Evolutionary conservation across 805 yeast species (phyloP), one percentile per base, ranked within the genome.

Genomic region (Saturnispora quitensis): DNA sequence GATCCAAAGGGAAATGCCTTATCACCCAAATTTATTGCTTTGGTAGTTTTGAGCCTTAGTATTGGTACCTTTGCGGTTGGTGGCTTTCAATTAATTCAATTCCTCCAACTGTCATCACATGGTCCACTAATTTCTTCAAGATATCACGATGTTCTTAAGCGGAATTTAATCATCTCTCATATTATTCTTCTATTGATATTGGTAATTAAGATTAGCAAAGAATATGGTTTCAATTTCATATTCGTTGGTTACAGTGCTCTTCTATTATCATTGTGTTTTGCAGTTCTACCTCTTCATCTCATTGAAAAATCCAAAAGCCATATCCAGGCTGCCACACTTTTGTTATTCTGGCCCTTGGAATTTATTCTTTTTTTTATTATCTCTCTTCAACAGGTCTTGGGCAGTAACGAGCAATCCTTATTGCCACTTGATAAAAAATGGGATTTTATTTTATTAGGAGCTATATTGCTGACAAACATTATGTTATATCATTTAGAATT

Each of bases 201-300:
- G 53, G 33, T 50, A 48, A 18, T 49, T 20, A 44, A 36, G 45
- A 48, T 45, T 22, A 48, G 36, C 8, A 47, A 48, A 8, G 31
- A 8, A 42, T 42, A 33, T 34, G 27, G 6, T 34, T 46, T 3
- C 15, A 24, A 38, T 45, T 56, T 48, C 31, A 51, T 53, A 38
- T 28, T 45, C 9, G 27, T 48, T 13, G 50, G 55, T 4, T 65
- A 59, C 45, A 34, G 48, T 2, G 15, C 53, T 1, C 48, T 51
- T 18, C 18, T 63, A 0, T 18, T 56, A 8, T 53, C 59, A 1
- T 43, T 64, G 4, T 17, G 57, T 3, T 46, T 59, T 2, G 51
- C 72, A 3, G 66, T 74, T 2, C 44, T 71, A 1, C 80, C 81
- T 0, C 58, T 78, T 12, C 76, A 75, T 42, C 50, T 66, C 8